phyloP scores from a whole-genome alignment of 2,329 filamentous ascomycete genomes.

The Zymoseptoria ardabiliae region DNA sequence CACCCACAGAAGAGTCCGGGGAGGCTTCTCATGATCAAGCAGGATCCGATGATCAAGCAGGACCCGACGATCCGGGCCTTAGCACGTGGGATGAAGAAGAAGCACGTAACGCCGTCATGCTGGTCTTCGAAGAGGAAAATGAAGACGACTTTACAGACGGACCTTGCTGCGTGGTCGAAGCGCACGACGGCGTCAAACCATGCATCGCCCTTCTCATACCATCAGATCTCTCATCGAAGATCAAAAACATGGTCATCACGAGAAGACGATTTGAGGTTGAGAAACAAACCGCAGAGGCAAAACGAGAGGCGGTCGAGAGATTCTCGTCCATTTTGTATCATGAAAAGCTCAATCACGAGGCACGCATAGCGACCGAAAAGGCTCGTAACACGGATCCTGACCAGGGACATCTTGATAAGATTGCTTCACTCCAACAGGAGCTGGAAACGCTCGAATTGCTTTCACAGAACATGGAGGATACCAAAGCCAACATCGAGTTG shows the following conservation, averaged over 20 bases:
- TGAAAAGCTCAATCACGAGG: constrained; percentile 4
- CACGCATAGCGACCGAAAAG: neutral
- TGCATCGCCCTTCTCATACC: constrained; percentile 3
- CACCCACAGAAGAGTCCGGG: no score
- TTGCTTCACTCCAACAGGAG: neutral
- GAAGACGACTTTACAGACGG: constrained; percentile 3
- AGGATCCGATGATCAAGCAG: no score
- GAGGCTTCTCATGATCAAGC: no score
- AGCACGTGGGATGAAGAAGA: no score
- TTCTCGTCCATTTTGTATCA: neutral
- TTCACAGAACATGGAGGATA: neutral
- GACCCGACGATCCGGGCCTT: no score
- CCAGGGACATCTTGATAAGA: neutral
- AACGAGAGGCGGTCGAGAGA: neutral
- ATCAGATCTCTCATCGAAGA: constrained; percentile 1
- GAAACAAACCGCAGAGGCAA: neutral
- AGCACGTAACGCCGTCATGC: neutral
- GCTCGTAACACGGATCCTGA: neutral
- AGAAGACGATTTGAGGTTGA: neutral
- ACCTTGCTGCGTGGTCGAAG: neutral
- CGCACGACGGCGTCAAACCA: constrained; percentile 1
- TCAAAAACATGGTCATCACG: neutral
- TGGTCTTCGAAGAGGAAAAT: neutral
- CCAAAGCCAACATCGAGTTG: neutral
- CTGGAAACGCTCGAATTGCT: constrained; percentile 2